Base-by-base conservation (phyloP, 2,329 filamentous ascomycete species). In the Ascomycota sp. region DNA sequence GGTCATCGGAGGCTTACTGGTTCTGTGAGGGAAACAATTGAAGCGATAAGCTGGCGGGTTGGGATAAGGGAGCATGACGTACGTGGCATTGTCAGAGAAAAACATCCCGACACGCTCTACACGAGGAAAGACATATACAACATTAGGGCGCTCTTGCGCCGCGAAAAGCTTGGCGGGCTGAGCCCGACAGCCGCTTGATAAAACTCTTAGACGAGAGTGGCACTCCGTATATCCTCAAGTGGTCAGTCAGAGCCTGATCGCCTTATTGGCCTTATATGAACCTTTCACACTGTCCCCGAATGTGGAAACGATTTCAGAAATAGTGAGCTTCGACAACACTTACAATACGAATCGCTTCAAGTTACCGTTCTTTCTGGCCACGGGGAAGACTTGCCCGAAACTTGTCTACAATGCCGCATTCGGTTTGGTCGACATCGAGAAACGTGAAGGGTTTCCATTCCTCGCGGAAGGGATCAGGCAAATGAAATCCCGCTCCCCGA, bases 21-120 rank as follows among this genome's bases (percentile, higher is more conserved):
- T 3, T 27, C 33, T 20, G 26, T 33, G 25, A 36, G 28, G 35
- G 26, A 30, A 28, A 35, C 31, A 12, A 24, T 37, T 31, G 29
- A 35, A 29, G 23, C 28, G 21, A 31, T 28, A 23, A 37, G 33
- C 29, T 33, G 31, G 21, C 35, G 33, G 20, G 25, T 23, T 20
- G 27, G 27, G 20, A 29, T 29, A 7, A 29, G 20, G 27, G 27
- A 20, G 27, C 27, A 21, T 21, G 27, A 29, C 23, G 27, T 29
- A 20, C 27, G 27, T 29, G 27, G 27, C 27, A 29, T 29, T 21
- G 27, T 22, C 15, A 20, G 23, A 12, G 20, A 22, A 22, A 29
- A 23, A 13, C 20, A 29, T 29, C 27, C 7, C 27, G n/a, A 13
- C 22, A 23, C 20, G 27, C n/a, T n/a, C n/a, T n/a, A n/a, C n/a